Conservation (phyloP, 768 basidiomycete species). For the Boletus insuetus region DNA sequence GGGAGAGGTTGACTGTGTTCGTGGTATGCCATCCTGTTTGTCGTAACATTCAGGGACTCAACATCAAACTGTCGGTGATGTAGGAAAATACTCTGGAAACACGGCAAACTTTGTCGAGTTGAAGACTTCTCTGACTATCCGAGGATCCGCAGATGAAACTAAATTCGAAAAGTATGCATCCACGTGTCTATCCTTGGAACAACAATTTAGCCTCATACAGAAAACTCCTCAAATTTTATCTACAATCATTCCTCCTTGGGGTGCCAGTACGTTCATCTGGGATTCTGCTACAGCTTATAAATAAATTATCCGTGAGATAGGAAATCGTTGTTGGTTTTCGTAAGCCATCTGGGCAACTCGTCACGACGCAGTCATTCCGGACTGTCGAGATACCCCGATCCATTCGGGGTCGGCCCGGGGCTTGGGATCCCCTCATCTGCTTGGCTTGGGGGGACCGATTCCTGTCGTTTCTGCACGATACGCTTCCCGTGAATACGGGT, state of each 20-base stretch:
- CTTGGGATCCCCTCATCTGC: constrained; percentile 77
- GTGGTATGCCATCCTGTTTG: constrained; percentile 44
- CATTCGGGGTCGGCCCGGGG: constrained; percentile 68
- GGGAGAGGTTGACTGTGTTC: constrained; percentile 89
- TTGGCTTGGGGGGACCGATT: constrained; percentile 71
- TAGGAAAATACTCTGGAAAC: constrained; percentile 59
- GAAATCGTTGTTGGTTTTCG: constrained; percentile 88
- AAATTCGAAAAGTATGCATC: constrained; percentile 72
- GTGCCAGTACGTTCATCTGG: constrained; percentile 61
- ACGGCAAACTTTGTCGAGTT: constrained; percentile 78
- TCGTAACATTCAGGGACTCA: not conserved
- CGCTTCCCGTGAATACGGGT: constrained; percentile 24
- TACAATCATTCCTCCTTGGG: constrained; percentile 88
- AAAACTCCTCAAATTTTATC: constrained; percentile 90
- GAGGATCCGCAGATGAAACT: constrained; percentile 59
- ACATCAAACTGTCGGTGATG: not conserved
- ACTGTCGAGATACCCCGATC: constrained; percentile 78
- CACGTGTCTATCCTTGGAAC: not conserved
- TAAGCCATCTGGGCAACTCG: constrained; percentile 67
- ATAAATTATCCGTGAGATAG: constrained; percentile 35
- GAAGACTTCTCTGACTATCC: constrained; percentile 79
- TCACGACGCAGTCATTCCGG: constrained; percentile 66
- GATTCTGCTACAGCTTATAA: not conserved
- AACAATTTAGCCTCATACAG: constrained; percentile 36
- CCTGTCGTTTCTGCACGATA: constrained; percentile 50